Evolutionary conservation across 805 yeast species (phyloP).

Genomic region (Metschnikowia dekortorum): DNA sequence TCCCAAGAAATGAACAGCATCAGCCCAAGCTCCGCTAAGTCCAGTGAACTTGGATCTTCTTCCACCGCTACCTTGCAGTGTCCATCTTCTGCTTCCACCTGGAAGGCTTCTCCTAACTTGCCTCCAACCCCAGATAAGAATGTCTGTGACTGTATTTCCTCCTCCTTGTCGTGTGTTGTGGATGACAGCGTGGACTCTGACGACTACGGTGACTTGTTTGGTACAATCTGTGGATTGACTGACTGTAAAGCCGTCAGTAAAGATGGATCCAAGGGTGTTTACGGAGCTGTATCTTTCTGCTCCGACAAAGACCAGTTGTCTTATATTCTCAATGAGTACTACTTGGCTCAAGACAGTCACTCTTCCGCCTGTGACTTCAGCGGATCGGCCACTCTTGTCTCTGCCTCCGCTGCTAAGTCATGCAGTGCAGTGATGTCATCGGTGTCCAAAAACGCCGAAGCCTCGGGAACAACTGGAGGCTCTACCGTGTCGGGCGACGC

Average conservation of each 20-base stretch:
- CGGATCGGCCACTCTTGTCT: slow-evolving; percentile 52
- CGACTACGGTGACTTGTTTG: slow-evolving; percentile 59
- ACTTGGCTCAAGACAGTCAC: slow-evolving; percentile 20
- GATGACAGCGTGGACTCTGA: slow-evolving; percentile 46
- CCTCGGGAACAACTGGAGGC: slow-evolving; percentile 11
- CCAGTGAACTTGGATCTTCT: slow-evolving; percentile 18
- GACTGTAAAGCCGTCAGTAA: slow-evolving; percentile 60
- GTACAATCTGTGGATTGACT: slow-evolving; percentile 51
- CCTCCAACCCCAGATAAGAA: slow-evolving; percentile 76
- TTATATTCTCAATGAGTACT: slow-evolving; percentile 62
- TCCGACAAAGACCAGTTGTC: slow-evolving; percentile 60
- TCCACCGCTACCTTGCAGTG: slow-evolving; percentile 46
- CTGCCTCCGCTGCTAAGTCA: slow-evolving; percentile 24
- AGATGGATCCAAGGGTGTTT: slow-evolving; percentile 61
- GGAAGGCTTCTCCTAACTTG: slow-evolving; percentile 64
- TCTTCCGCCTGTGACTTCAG: slow-evolving; percentile 17
- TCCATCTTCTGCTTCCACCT: slow-evolving; percentile 51
- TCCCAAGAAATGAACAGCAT: slow-evolving; percentile 26
- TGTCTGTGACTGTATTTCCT: slow-evolving; percentile 60
- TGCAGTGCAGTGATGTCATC: slow-evolving; percentile 25
- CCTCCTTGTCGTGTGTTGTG: slow-evolving; percentile 58
- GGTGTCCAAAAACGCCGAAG: slow-evolving; percentile 15
- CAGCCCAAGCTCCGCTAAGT: slow-evolving; percentile 40
- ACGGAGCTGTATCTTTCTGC: slow-evolving; percentile 75
- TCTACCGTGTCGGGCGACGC: slow-evolving; percentile 18